Conservation (phyloP, 2,329 filamentous ascomycete species). For the Diaporthe capsici region DNA sequence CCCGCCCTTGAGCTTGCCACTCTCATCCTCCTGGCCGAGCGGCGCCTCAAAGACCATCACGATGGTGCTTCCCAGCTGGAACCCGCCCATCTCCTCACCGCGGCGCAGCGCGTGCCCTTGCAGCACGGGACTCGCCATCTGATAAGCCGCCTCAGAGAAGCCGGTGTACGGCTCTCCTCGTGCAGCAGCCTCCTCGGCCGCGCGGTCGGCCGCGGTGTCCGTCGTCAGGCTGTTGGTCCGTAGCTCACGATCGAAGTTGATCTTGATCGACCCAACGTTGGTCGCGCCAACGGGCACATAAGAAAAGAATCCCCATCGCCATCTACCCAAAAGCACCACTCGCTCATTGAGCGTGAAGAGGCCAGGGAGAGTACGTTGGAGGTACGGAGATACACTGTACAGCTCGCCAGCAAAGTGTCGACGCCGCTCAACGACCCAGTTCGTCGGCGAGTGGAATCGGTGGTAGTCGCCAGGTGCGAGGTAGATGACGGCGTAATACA, state of each 20-base stretch:
- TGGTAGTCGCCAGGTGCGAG: conserved; percentile 98
- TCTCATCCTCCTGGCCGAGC: conserved; percentile 69
- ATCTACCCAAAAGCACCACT: conserved; percentile 91
- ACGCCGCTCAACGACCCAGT: conserved; percentile 94
- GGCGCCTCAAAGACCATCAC: conserved; percentile 98
- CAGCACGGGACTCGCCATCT: conserved; percentile 80
- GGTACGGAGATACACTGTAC: conserved; percentile 94
- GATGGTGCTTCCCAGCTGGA: conserved; percentile 94
- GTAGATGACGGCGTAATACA: conserved; percentile 97
- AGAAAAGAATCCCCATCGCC: conserved; percentile 98
- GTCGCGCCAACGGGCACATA: conserved; percentile 97
- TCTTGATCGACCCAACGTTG: conserved; percentile 95
- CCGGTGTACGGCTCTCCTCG: conserved; percentile 89
- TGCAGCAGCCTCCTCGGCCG: conserved; percentile 82
- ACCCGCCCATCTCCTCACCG: conserved; percentile 98
- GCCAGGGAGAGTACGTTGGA: conserved; percentile 91
- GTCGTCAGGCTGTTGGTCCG: conserved; percentile 93
- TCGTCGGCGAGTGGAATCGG: conserved; percentile 94
- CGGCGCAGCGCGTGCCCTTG: conserved; percentile 86
- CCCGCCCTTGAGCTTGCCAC: conserved; percentile 69
- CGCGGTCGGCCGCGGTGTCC: conserved; percentile 90
- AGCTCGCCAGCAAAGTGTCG: conserved; percentile 98
- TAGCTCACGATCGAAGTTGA: conserved; percentile 97
- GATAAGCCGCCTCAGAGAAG: conserved; percentile 93
- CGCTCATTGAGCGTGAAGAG: conserved; percentile 98